These are phyloP conservation scores for Coniochaeta sp. DNA, from an alignment of 2,329 filamentous ascomycete species.

Conservation along the genomic window DNA sequence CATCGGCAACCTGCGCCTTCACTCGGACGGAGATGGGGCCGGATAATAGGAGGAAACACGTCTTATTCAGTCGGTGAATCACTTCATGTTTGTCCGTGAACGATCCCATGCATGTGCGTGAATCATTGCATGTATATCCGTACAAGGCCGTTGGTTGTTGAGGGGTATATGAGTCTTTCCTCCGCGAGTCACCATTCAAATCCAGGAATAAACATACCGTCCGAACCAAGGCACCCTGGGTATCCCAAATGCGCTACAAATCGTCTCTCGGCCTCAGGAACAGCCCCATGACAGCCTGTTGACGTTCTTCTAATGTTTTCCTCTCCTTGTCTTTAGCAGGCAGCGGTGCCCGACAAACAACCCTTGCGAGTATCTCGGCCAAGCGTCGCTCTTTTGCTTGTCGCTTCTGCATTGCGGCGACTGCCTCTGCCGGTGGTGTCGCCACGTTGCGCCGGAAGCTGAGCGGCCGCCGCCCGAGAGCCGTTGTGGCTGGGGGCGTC, in stretches of 20 bases:
- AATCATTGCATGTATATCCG: too few relatives aligned
- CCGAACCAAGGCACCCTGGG: background rate
- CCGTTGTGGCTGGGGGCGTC: conserved; percentile 6
- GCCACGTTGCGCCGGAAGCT: conserved; percentile 32
- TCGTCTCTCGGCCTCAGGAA: conserved; percentile 44
- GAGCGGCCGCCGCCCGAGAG: conserved; percentile 35
- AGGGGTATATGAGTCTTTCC: too few relatives aligned
- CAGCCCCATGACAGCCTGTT: conserved; percentile 60
- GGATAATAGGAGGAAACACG: too few relatives aligned
- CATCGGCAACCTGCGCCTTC: too few relatives aligned
- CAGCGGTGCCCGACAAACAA: conserved; percentile 48
- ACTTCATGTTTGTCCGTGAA: too few relatives aligned
- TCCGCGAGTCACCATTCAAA: too few relatives aligned
- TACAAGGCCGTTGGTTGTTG: too few relatives aligned
- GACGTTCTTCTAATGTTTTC: conserved; percentile 54
- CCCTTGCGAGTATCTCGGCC: conserved; percentile 57
- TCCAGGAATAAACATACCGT: background rate
- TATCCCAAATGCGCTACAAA: background rate
- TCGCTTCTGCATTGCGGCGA: conserved; percentile 44
- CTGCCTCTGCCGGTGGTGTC: conserved; percentile 16
- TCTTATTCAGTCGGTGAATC: too few relatives aligned
- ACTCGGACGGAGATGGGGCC: too few relatives aligned
- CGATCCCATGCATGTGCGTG: too few relatives aligned
- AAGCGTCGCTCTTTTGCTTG: conserved; percentile 53
- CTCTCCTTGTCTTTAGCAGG: conserved; percentile 43